These are phyloP conservation scores for Mrakia hoshinonis DNA, from an alignment of 768 basidiomycete species.

Conservation along the genomic window DNA sequence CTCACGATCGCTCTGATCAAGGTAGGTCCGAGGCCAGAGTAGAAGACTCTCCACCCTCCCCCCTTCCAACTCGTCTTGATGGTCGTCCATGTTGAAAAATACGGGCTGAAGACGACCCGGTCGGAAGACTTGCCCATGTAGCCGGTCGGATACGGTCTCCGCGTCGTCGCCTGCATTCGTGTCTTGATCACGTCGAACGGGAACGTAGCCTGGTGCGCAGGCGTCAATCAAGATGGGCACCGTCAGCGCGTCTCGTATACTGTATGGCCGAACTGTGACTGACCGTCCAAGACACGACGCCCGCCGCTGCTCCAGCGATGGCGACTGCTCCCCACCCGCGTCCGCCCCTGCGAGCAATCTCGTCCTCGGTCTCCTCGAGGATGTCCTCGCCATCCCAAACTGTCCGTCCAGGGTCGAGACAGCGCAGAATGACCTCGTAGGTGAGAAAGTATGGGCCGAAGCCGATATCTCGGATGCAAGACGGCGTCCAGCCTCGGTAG, in stretches of 20 bases:
- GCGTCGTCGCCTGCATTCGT: conserved; percentile 56
- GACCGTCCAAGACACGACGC: conserved; percentile 23
- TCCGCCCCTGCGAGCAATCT: conserved; percentile 1
- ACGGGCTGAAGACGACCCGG: conserved; percentile 45
- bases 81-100: conserved; percentile 54
- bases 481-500: conserved; percentile 67
- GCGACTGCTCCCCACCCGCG: conserved; percentile 25
- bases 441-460: conserved; percentile 73
- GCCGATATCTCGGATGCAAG: conserved; percentile 65
- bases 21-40: conserved; percentile 67
- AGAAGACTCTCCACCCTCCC: conserved; percentile 65
- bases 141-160: not conserved
- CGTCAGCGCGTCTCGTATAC: no score
- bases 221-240: not conserved
- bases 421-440: conserved; percentile 42
- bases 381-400: conserved; percentile 1
- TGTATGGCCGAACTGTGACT: no score
- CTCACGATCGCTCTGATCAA: conserved; percentile 56
- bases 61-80: conserved; percentile 50
- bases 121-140: not conserved
- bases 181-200: conserved; percentile 87
- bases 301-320: conserved; percentile 15
- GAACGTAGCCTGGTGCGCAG: conserved; percentile 52
- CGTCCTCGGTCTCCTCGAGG: conserved; percentile 20
- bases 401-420: conserved; percentile 29